Conservation (phyloP, 2,329 filamentous ascomycete genomes). For the Paraphoma sp. region DNA sequence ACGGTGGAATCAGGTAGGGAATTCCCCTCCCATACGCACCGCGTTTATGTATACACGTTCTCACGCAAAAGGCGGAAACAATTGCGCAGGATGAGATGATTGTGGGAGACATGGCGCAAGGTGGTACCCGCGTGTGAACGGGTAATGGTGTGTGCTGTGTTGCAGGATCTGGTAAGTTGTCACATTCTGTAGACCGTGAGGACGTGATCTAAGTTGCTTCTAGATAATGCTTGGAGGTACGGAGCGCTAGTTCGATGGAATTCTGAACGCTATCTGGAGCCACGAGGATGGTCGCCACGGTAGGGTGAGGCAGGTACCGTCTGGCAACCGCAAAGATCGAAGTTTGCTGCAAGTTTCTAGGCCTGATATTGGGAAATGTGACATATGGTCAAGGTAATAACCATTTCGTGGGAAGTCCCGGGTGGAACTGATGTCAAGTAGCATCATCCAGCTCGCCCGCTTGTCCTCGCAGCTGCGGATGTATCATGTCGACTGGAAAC, state of each 20-base stretch:
- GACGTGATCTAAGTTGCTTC: not conserved
- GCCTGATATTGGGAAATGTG: no score
- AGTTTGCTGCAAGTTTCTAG: not conserved
- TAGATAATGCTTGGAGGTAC: not conserved
- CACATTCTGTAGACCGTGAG: not conserved
- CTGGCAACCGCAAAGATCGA: not conserved
- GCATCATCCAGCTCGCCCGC: no score
- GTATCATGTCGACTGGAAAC: no score
- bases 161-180: not conserved
- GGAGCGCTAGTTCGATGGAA: not conserved
- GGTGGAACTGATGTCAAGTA: no score
- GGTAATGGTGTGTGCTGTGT: conserved; percentile 1
- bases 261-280: not conserved
- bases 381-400: no score
- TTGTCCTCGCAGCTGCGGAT: no score
- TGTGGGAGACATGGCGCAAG: conserved; percentile 4
- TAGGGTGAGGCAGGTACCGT: not conserved
- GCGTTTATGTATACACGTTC: conserved; percentile 12
- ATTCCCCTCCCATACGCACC: not conserved
- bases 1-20: not conserved
- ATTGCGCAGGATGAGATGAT: not conserved
- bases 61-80: not conserved
- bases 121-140: conserved; percentile 8
- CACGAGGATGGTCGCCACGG: not conserved
- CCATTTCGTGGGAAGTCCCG: no score